Percentiles rank a stretch among this genome's conserved stretches.
Evolutionary conservation across 2,329 filamentous ascomycete species (phyloP).

Genomic region (Chaetomium sp.): DNA sequence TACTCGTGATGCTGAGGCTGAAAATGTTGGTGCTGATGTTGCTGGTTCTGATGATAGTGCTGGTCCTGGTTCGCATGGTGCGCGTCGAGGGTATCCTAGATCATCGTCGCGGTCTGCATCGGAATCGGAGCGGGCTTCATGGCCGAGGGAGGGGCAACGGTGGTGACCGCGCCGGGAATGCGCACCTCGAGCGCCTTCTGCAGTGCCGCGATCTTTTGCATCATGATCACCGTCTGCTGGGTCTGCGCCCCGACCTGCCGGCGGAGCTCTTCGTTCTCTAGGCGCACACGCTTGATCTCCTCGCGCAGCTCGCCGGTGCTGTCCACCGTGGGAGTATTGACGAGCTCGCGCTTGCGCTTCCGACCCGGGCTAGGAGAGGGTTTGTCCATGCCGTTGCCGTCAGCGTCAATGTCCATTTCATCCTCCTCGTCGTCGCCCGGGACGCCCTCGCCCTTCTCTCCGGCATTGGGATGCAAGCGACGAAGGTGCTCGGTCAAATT

Average conservation of each 20-base stretch:
- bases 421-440: conserved; percentile 26
- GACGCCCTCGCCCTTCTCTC: conserved; percentile 25
- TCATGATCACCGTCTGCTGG: conserved; percentile 31
- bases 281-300: conserved; percentile 60
- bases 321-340: background rate
- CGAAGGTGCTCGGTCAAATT: conserved; percentile 91
- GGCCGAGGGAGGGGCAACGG: background rate
- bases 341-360: conserved; percentile 40
- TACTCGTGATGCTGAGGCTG: background rate
- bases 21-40: background rate
- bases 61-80: background rate
- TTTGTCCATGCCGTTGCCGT: conserved; percentile 32
- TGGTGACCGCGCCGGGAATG: background rate
- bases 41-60: background rate
- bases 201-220: conserved; percentile 17
- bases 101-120: conserved; percentile 14
- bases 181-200: conserved; percentile 14
- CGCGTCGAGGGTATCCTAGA: conserved; percentile 12
- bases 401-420: conserved; percentile 43
- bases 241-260: conserved; percentile 44
- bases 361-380: conserved; percentile 26
- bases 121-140: background rate
- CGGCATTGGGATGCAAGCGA: conserved; percentile 66
- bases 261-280: conserved; percentile 56
- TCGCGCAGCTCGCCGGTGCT: conserved; percentile 47